Evolutionary conservation across 257 asterid genomes (phyloP), one percentile per base, ranked within the genome.

Genomic region (Handroanthus guayacan): DNA sequence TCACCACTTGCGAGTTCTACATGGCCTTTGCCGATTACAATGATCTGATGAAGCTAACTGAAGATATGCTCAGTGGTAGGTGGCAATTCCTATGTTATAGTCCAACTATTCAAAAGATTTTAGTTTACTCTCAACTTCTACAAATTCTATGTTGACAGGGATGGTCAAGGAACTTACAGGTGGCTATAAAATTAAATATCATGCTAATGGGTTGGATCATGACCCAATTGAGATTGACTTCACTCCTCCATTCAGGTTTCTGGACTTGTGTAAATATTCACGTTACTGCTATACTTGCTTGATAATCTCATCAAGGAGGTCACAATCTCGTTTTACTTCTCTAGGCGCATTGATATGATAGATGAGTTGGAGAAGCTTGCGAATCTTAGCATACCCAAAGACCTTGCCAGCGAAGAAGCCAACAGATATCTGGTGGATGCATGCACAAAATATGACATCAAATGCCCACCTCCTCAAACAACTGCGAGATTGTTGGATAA

Each of bases 161-260:
- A 92, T 95, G 98, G 97, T 95, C 75, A 85, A 86, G 86, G 94
- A 95, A 75, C 91, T 92, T 47, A 87, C 99, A 1, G 99, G 99
- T 69, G 91, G 97, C 68, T 91, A 88, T 81, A 84, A 71, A 85
- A 89, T 95, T 20, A 86, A 87, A 77, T 95, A 87, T 67, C 99
- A 95, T 75, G 94, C 98, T n/a, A 89, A 92, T 77, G 97, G 98
- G 14, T 78, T 58, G 63, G 95, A 86, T 43, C 73, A 76, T 1
- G 99, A 92, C 12, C 96, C 98, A 12, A 84, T 92, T 78, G 97
- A 88, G 85, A 95, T 95, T n/a, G 98, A 95, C 82, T 95, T 95
- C 55, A 91, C 99, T 45, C 98, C 99, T 72, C 98, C 99, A 18
- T 95, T 95, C 90, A 92, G 99, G 99, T 95, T 20, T 52, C 52